Evolutionary conservation across 108 stramenopile genomes (phyloP).

Genomic region (Skeletonema tropicum): DNA sequence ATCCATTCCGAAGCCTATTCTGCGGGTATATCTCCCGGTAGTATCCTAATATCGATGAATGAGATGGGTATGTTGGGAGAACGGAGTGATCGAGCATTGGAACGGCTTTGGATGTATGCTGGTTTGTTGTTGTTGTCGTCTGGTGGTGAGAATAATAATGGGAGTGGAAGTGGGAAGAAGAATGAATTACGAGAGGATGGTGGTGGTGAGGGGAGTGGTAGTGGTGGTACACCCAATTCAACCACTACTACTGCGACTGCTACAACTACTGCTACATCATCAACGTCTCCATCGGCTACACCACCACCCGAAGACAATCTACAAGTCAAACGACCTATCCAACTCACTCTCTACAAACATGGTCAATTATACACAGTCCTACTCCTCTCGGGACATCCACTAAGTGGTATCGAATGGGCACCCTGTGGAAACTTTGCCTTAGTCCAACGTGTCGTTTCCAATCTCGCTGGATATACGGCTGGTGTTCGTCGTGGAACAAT

Average conservation of each 20-base stretch:
- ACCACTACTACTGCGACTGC: too few relatives aligned
- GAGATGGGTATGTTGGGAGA: conserved; percentile 75
- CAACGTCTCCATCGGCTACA: not conserved
- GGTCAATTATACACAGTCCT: conserved; percentile 55
- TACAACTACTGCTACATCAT: too few relatives aligned
- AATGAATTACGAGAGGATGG: not conserved
- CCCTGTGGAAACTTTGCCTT: conserved; percentile 84
- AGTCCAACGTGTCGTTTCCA: conserved; percentile 49
- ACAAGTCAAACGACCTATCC: conserved; percentile 40
- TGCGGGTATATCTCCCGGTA: conserved; percentile 60
- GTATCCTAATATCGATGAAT: conserved; percentile 72
- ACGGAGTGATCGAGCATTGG: conserved; percentile 67
- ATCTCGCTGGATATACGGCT: conserved; percentile 33
- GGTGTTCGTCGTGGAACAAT: conserved; percentile 67
- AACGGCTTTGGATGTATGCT: conserved; percentile 85
- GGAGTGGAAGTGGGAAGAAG: not conserved
- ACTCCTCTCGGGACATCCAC: conserved; percentile 58
- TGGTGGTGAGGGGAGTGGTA: not conserved
- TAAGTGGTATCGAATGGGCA: conserved; percentile 74
- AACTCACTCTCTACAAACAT: conserved; percentile 54
- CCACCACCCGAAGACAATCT: conserved; percentile 7
- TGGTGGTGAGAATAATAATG: not conserved
- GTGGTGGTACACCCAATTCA: not conserved
- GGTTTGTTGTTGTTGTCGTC: conserved; percentile 52
- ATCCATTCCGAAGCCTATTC: conserved; percentile 61